phyloP scores from a whole-genome alignment of 495 filamentous ascomycete genomes.

The Letharia columbiana region DNA sequence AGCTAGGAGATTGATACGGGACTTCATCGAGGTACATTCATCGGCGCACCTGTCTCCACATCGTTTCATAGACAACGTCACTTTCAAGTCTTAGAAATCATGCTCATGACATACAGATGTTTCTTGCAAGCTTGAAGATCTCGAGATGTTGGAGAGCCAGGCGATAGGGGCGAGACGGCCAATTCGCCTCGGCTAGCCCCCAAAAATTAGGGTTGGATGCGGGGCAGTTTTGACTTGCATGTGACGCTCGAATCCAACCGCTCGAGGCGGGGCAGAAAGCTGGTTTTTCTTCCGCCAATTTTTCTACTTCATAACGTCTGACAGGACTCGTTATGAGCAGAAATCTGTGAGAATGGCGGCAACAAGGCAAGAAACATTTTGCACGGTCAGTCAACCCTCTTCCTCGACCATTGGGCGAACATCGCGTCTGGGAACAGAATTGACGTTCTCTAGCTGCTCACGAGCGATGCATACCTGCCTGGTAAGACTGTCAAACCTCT shows the following conservation, averaged over 20 bases:
- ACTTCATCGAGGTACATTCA: background rate
- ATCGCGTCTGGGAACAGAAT: background rate
- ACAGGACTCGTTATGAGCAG: background rate
- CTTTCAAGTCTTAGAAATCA: background rate
- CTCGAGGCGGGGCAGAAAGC: slow-evolving; percentile 8
- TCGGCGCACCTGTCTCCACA: background rate
- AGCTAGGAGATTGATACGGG: background rate
- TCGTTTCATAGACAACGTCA: background rate
- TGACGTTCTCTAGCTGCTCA: slow-evolving; percentile 56
- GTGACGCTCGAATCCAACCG: slow-evolving; percentile 10
- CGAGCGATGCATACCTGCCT: slow-evolving; percentile 85
- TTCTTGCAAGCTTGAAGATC: background rate
- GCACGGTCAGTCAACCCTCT: slow-evolving; percentile 20
- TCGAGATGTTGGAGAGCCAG: background rate
- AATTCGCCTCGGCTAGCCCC: background rate
- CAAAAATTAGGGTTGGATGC: slow-evolving; percentile 1
- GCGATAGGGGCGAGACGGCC: background rate
- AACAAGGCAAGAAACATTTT: slow-evolving; percentile 20
- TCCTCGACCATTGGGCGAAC: background rate
- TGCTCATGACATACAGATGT: background rate
- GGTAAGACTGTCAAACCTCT: slow-evolving; percentile 41
- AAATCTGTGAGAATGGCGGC: slow-evolving; percentile 18
- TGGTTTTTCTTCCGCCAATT: background rate
- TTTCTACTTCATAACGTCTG: slow-evolving; percentile 4
- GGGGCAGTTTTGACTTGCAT: slow-evolving; percentile 7